Base-by-base conservation (phyloP, 441 rosid genomes). In the Populus hybrid region DNA sequence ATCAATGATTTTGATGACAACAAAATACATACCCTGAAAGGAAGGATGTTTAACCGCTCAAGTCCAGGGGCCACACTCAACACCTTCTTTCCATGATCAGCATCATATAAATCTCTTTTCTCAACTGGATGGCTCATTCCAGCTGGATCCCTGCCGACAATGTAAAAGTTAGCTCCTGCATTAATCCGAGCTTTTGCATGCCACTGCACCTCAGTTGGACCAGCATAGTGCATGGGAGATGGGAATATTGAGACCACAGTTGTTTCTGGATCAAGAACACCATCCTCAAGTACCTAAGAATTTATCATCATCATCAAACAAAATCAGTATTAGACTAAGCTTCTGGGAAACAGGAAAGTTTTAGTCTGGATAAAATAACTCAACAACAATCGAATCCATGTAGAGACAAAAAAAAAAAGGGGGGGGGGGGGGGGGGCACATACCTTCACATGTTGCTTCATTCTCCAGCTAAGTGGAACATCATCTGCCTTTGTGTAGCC, bases 171-270 rank as follows among this genome's bases (percentile, higher is more conserved):
- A 70, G 99, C 98, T 71, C 99, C 99, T 0, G 99, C 98, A 77
- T 94, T 95, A 77, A 95, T 94, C 80, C 99, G 89, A 76, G 97
- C 97, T 84, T 95, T 94, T 64, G 99, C 99, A 40, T 95, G 98
- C 99, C 99, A 95, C 82, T 95, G 99, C 80, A 95, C 99, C 89
- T 95, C 98, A 0, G 99, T 94, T 24, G 99, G 99, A 77, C 99
- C 99, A 53, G 97, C 97, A 77, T 95, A 95, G 84, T 90, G 98
- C 98, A 95, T 95, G 4, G 99, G 99, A 61, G 97, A 95, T 4
- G 99, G 98, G 84, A 95, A 95, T 74, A 95, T 94, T 12, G 99
- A 93, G 76, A 95, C 96, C 18, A 95, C 93, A 7, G 98, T 95
- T 2, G 98, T 95, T 81, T 93, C 98, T 21, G 99, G 99, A 89